Percentiles rank a stretch among this genome's conserved stretches.
These are phyloP conservation scores for Colletotrichum caudatum DNA, from an alignment of 2,329 filamentous ascomycete species.

Conservation along the genomic window DNA sequence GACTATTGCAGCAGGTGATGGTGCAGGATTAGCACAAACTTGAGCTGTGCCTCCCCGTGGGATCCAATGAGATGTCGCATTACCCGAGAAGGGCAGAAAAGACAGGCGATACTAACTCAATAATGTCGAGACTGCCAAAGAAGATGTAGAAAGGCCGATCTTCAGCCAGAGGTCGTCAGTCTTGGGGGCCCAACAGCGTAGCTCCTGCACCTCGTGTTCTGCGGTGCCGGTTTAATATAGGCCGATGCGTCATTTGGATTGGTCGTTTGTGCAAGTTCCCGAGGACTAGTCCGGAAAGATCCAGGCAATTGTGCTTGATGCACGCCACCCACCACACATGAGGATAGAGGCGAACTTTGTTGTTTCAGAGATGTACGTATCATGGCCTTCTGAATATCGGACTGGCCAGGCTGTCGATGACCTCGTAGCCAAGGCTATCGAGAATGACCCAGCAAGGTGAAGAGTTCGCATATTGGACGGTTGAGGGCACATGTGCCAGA, in stretches of 20 bases:
- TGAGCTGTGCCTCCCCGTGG: conserved; percentile 30
- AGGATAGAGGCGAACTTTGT: conserved; percentile 34
- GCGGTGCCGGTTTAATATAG: conserved; percentile 49
- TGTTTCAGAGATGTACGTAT: conserved; percentile 48
- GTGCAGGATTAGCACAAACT: conserved; percentile 32
- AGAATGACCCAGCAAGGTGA: conserved; percentile 15
- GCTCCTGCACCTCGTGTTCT: conserved; percentile 46
- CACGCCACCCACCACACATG: conserved; percentile 35
- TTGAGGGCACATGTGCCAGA: conserved; percentile 9
- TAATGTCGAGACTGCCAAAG: conserved; percentile 13
- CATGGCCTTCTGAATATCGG: conserved; percentile 26
- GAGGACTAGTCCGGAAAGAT: conserved; percentile 50
- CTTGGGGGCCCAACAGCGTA: background rate
- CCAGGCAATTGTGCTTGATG: conserved; percentile 29
- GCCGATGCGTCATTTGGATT: conserved; percentile 41
- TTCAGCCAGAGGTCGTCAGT: conserved; percentile 6
- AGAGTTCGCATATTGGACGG: conserved; percentile 44
- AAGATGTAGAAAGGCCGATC: conserved; percentile 17
- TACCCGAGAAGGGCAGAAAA: conserved; percentile 36
- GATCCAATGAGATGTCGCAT: conserved; percentile 33
- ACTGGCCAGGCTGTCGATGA: conserved; percentile 19
- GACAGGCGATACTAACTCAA: conserved; percentile 19
- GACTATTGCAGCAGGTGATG: conserved; percentile 7
- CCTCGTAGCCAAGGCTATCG: conserved; percentile 12
- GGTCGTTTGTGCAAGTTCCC: conserved; percentile 56